These are phyloP conservation scores for Alnus glutinosa DNA, from an alignment of 306 rosid genomes.

Conservation along the genomic window DNA sequence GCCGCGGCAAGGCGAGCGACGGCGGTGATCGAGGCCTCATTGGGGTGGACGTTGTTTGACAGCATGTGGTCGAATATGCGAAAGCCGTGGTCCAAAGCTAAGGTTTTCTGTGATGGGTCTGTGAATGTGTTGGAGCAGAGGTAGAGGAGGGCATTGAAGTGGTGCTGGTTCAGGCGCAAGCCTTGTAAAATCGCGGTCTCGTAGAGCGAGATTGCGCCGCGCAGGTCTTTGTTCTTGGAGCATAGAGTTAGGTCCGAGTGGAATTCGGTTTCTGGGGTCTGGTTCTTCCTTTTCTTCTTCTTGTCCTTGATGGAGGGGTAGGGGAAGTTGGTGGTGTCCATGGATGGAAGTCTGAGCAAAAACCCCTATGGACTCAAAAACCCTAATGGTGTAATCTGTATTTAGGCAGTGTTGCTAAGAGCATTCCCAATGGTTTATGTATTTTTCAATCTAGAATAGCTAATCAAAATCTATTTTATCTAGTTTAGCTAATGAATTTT, in stretches of 20 bases:
- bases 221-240: slow-evolving; percentile 62
- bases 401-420: too few relatives aligned
- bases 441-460: too few relatives aligned
- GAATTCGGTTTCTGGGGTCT: slow-evolving; percentile 55
- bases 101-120: slow-evolving; percentile 42
- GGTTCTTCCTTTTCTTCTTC: slow-evolving; percentile 47
- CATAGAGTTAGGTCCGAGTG: slow-evolving; percentile 64
- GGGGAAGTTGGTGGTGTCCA: slow-evolving; percentile 36
- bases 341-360: slow-evolving; percentile 19
- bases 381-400: neutral
- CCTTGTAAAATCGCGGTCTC: slow-evolving; percentile 45
- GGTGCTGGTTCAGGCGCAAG: slow-evolving; percentile 54
- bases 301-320: slow-evolving; percentile 13
- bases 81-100: slow-evolving; percentile 58
- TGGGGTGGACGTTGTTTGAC: slow-evolving; percentile 44
- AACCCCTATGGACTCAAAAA: slow-evolving; percentile 12
- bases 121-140: slow-evolving; percentile 66
- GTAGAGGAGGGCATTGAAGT: slow-evolving; percentile 83
- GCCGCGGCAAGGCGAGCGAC: slow-evolving; percentile 74
- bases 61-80: slow-evolving; percentile 61
- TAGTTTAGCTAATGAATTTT: too few relatives aligned
- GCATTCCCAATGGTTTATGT: too few relatives aligned
- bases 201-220: slow-evolving; percentile 51
- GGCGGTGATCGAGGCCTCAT: slow-evolving; percentile 80
- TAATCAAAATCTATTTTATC: too few relatives aligned